Conservation (phyloP, 345 rosid species). For the Lenwebbia sp. region DNA sequence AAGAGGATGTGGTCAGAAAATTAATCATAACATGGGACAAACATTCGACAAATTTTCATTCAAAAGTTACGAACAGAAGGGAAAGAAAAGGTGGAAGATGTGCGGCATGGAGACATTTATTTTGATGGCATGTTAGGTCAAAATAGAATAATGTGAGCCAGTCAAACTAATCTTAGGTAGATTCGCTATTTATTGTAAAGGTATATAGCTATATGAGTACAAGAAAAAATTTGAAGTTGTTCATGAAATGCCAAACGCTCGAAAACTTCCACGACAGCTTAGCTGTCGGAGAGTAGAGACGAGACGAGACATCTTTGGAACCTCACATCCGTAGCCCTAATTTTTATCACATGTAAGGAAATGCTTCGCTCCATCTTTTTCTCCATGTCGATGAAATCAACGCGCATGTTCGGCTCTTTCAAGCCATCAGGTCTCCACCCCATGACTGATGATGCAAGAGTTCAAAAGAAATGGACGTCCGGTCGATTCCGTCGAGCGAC, state of each 20-base stretch:
- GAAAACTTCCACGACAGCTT: background rate
- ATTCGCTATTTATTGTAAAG: background rate
- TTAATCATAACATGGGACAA: background rate
- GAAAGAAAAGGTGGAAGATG: background rate
- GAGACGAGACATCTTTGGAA: background rate
- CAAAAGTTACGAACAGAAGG: background rate
- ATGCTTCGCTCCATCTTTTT: background rate
- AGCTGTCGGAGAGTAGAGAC: background rate
- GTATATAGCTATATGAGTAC: background rate
- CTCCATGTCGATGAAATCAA: background rate
- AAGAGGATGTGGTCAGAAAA: background rate
- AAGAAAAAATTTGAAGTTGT: background rate
- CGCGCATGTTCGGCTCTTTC: background rate
- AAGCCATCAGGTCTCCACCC: background rate
- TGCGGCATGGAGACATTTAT: background rate
- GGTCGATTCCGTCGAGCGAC: background rate
- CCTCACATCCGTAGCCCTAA: background rate
- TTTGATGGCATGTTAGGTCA: background rate
- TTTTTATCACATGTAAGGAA: background rate
- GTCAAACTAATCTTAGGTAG: background rate
- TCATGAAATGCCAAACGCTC: background rate
- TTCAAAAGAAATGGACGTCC: background rate
- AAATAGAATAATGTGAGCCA: background rate
- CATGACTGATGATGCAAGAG: background rate
- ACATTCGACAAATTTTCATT: background rate